Conservation (phyloP, 2,329 filamentous ascomycete species). For the Mycosphaerella sp. region DNA sequence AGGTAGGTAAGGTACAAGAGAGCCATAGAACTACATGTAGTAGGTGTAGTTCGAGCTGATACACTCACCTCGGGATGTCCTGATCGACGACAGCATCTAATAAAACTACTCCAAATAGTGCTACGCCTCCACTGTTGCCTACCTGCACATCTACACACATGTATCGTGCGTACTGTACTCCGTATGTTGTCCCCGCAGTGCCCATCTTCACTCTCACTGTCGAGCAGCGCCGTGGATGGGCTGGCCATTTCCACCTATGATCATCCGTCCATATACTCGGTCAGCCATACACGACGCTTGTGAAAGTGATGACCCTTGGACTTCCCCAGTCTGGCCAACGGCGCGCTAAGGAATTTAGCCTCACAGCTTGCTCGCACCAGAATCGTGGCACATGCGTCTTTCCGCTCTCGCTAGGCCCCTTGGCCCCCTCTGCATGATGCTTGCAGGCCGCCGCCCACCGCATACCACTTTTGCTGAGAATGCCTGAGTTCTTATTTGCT, state of each 20-base stretch:
- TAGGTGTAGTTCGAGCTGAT: no score
- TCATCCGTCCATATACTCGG: no score
- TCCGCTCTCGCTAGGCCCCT: not conserved
- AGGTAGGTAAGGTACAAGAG: no score
- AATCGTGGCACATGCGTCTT: not conserved
- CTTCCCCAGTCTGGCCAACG: slow-evolving; percentile 17
- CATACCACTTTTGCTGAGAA: slow-evolving; percentile 3
- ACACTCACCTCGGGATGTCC: not conserved
- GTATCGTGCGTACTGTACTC: not conserved
- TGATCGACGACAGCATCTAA: not conserved
- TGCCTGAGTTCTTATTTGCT: slow-evolving; percentile 14
- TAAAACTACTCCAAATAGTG: not conserved
- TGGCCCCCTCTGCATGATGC: not conserved
- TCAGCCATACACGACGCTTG: slow-evolving; percentile 14
- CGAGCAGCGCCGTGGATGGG: slow-evolving; percentile 10
- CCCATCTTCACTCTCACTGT: slow-evolving; percentile 1
- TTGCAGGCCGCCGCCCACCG: not conserved
- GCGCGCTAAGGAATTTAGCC: slow-evolving; percentile 14
- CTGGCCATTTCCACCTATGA: slow-evolving; percentile 13
- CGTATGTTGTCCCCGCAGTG: not conserved
- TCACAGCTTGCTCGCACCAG: slow-evolving; percentile 15
- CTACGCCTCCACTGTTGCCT: no score
- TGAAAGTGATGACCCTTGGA: slow-evolving; percentile 17
- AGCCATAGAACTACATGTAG: not conserved
- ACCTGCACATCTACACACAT: no score